Evolutionary conservation across 768 basidiomycete genomes (phyloP), one percentile per base, ranked within the genome.

Genomic region (Termitomyces sp.): DNA sequence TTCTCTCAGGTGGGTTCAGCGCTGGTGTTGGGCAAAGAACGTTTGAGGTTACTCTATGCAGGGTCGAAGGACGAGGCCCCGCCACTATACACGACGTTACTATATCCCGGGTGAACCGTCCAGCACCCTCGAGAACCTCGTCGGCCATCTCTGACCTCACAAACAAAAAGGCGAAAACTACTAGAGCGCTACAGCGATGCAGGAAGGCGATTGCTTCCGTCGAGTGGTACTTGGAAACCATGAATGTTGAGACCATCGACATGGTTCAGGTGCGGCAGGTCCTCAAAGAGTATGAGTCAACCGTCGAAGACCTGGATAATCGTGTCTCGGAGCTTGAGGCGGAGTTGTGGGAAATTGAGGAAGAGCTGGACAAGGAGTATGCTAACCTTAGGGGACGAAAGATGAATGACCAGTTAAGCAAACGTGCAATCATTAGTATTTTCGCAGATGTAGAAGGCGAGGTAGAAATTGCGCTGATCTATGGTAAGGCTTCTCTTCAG

Each of bases 11-110:
- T 78, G 44, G 32, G 69, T 62, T 6, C 20, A 30, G 7, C 24
- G 34, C 22, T 24, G n/a, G 34, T 12, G 14, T 12, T 14, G 8
- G 16, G 20, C 7, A 13, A 12, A 2, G 9, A 3, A 4, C 20
- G n/a, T n/a, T 30, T 30, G 30, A 30, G 30, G 7, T 33, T 51
- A 52, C 13, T 57, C 10, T 30, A 6, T 58, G 5, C 55, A 80
- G 79, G 56, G 78, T 79, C 3, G 76, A 80, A 67, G 79, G 79
- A 10, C 63, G 71, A 20, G 77, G 79, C n/a, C 62, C 67, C 40
- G 79, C 77, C 5, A 79, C 75, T 0, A 80, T 81, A 43, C 77
- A 80, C 47, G 79, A 80, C 57, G 78, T 80, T 1, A 71, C 73
- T 16, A 58, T 78, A 34, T 72, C 73, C 2, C 52, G 40, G 1